Conservation (phyloP, 2,329 filamentous ascomycete genomes). For the Ceratocystis lukuohia region DNA sequence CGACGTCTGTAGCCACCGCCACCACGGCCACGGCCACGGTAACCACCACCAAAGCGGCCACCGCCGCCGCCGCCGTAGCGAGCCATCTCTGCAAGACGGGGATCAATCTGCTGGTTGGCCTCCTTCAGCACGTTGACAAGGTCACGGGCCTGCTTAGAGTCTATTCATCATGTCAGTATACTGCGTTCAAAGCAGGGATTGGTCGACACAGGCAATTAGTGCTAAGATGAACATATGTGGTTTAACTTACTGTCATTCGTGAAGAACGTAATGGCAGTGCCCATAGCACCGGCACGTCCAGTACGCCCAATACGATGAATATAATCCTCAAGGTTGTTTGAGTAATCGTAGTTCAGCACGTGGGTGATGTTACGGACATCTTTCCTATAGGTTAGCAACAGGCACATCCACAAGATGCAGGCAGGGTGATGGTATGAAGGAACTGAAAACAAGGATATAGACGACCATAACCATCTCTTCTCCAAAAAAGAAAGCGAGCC, state of each 20-base stretch:
- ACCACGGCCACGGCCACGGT: constrained; percentile 44
- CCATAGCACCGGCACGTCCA: constrained; percentile 82
- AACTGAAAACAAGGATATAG: constrained; percentile 37
- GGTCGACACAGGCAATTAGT: neutral
- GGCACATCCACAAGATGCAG: constrained; percentile 46
- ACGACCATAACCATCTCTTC: constrained; percentile 5
- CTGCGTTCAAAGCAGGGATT: neutral
- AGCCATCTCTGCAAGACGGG: constrained; percentile 87
- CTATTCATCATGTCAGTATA: constrained; percentile 35
- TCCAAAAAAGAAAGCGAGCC: neutral
- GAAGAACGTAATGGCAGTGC: constrained; percentile 96
- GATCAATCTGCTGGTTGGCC: constrained; percentile 96
- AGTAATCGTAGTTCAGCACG: constrained; percentile 99
- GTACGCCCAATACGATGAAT: constrained; percentile 95
- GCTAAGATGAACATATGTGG: neutral
- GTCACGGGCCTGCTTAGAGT: constrained; percentile 92
- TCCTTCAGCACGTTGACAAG: constrained; percentile 84
- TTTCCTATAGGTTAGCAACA: constrained; percentile 39
- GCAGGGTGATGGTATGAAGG: constrained; percentile 41
- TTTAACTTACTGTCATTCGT: constrained; percentile 91
- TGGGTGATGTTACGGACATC: constrained; percentile 99
- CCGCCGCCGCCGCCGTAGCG: constrained; percentile 80
- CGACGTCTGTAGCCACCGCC: constrained; percentile 35
- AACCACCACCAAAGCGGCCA: constrained; percentile 58
- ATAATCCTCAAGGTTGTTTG: constrained; percentile 98